Evolutionary conservation across 192 early-diverging fungal genomes (phyloP).

Genomic region (Coemansia sp.): DNA sequence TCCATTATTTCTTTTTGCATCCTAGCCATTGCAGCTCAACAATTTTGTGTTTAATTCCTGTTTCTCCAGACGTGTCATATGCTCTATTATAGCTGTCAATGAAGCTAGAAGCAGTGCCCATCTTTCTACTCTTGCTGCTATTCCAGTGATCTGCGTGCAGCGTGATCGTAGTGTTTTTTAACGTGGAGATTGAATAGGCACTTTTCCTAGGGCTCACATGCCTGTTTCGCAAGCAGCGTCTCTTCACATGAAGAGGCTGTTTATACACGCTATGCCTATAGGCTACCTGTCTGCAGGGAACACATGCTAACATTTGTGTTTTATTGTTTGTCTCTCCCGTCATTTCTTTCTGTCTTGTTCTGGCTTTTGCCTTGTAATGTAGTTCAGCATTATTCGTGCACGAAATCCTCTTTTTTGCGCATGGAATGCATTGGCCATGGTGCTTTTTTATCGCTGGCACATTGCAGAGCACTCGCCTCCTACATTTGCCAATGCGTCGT

Average conservation of each 20-base stretch:
- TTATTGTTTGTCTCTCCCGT: no score
- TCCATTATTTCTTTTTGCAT: neutral
- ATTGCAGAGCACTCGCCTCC: slow-evolving; percentile 28
- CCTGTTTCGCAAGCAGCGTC: neutral
- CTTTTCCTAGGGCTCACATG: neutral
- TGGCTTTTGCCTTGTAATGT: slow-evolving; percentile 10
- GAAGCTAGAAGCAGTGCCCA: neutral
- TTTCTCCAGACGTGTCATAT: neutral
- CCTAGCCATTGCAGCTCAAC: neutral
- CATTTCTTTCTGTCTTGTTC: neutral
- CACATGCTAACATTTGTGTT: no score
- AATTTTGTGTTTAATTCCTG: neutral
- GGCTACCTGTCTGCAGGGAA: no score
- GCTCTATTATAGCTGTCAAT: neutral
- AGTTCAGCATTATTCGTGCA: slow-evolving; percentile 53
- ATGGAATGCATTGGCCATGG: slow-evolving; percentile 45
- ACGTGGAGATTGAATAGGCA: neutral
- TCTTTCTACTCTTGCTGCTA: neutral
- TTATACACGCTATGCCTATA: neutral
- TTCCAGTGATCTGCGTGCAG: neutral
- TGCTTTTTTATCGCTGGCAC: slow-evolving; percentile 54
- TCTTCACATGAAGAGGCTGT: neutral
- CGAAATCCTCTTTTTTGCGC: slow-evolving; percentile 47
- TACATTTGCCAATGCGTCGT: slow-evolving; percentile 35
- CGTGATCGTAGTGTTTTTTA: neutral